Percentiles rank a stretch among this genome's conserved stretches.
These are phyloP conservation scores for Quercus lobata DNA, from an alignment of 331 rosid species.

Conservation along the genomic window DNA sequence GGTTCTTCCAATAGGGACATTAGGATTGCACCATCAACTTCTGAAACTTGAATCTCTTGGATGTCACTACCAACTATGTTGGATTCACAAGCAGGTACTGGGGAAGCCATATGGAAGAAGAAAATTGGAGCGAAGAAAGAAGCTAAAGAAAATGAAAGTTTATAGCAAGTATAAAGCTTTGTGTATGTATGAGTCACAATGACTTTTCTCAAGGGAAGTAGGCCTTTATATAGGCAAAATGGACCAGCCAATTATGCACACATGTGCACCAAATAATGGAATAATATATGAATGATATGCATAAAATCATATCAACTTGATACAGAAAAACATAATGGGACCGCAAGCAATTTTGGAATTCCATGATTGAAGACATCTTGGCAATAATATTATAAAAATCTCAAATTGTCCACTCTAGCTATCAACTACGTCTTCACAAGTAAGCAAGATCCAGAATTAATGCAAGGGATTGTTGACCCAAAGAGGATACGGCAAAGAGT, in stretches of 20 bases:
- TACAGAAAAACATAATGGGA: neutral
- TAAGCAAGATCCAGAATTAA: neutral
- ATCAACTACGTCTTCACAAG: neutral
- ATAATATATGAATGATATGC: too few species aligned
- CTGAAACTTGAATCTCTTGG: slow-evolving; percentile 15
- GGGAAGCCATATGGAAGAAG: slow-evolving; percentile 41
- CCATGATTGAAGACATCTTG: neutral
- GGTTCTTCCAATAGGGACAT: slow-evolving; percentile 46
- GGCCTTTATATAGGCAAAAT: neutral
- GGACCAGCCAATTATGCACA: neutral
- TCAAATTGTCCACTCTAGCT: neutral
- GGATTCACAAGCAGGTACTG: slow-evolving; percentile 32
- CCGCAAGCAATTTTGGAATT: neutral
- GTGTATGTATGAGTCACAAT: neutral
- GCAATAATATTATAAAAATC: neutral
- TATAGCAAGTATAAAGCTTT: too few species aligned
- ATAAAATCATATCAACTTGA: neutral
- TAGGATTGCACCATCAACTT: slow-evolving; percentile 42
- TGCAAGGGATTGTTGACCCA: neutral
- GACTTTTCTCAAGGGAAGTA: neutral
- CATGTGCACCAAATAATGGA: neutral
- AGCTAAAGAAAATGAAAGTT: neutral
- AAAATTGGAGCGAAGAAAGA: neutral
- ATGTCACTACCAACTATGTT: slow-evolving; percentile 26
- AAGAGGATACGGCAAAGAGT: neutral